Base-by-base conservation (phyloP, 2,329 filamentous ascomycete species). In the Achaetomium macrosporum region DNA sequence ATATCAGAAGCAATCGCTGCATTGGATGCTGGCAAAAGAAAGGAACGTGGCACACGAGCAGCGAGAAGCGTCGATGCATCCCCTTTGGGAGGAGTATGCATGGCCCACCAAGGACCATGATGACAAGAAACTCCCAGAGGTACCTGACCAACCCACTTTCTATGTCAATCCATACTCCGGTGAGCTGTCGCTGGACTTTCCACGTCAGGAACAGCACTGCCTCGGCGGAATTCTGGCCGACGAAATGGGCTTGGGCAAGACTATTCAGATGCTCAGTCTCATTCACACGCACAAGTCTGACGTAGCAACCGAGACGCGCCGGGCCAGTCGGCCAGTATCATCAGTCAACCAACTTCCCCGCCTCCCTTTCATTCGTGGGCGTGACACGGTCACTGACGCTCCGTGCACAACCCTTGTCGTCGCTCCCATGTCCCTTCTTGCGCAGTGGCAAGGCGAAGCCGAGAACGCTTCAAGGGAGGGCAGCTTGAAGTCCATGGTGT, bases 141-240 rank as follows among this genome's bases (percentile, higher is more conserved):
- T 93, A 8, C 73, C 81, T 10, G 81, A 78, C 2, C 83, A 90
- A 61, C 69, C 81, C 8, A 82, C 80, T 54, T 99, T 99, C 64
- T 99, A 96, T 62, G 86, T 97, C 62, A 99, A 99, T 63, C 92
- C 92, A 0, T 99, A 99, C 68, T 96, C 91, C 7, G 93, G 93
- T 9, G 92, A 97, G 61, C 73, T 99, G 48, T 95, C 90, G 2
- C 74, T 97, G 0, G 84, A 95, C 6, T 99, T 99, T 60, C 93
- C 93, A 1, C 81, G 84, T 2, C 93, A 99, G 66, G 90, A 97
- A 63, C 93, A 97, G 65, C 89, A 95, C 66, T 99, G 93, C 61
- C 75, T 96, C 0, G 93, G 93, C 42, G 93, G 93, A 6, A 88
- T 99, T 53, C 74, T 99, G 40, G 93, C 93, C 9, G 93, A 99